Base-by-base conservation (phyloP, 306 rosid species). In the Trifolium subterraneum region DNA sequence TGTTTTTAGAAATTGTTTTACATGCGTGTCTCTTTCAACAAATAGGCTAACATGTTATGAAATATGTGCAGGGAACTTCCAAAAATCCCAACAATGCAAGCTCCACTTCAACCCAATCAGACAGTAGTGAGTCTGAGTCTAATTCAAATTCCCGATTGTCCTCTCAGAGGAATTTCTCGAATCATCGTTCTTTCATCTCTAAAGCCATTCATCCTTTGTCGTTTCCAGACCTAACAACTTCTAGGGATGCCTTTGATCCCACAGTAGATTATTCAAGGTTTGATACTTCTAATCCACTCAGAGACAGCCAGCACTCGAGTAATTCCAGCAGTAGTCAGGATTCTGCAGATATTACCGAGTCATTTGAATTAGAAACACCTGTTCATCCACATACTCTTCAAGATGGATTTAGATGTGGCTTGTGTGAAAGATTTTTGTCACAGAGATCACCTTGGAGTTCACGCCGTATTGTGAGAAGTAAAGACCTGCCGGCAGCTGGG, bases 361-460 rank as follows among this genome's bases (percentile, higher is more conserved):
- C 88, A 56, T 84, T 92, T 78, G 93, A 92, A 64, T 79, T 86
- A n/a, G 90, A 91, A 87, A 71, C 79, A 65, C 76, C 59, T 41
- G 55, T 62, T 39, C 79, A 36, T 56, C 55, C 56, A 23, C 70
- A 73, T 16, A 79, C 70, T 71, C 79, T 67, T 38, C 80, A 90
- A 42, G 87, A 83, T 79, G 84, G 89, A 80, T 84, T 79, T 45
- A 88, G 87, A 48, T 94, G 96, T 62, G 79, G 92, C 73, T 75
- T 92, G 80, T 94, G 99, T 66, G 93, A 83, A 78, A 88, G 87
- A 72, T 84, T 78, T 78, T 89, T 92, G 31, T 90, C 93, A 5
- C 97, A 86, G 45, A 87, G 92, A 76, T 94, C 96, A 0, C 97
- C 96, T 15, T 94, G 97, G 97, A 85, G 96, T 78, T 84, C 89